Base-by-base conservation (phyloP, 352 stramenopile genomes). In the Globisporangium sylvaticum region DNA sequence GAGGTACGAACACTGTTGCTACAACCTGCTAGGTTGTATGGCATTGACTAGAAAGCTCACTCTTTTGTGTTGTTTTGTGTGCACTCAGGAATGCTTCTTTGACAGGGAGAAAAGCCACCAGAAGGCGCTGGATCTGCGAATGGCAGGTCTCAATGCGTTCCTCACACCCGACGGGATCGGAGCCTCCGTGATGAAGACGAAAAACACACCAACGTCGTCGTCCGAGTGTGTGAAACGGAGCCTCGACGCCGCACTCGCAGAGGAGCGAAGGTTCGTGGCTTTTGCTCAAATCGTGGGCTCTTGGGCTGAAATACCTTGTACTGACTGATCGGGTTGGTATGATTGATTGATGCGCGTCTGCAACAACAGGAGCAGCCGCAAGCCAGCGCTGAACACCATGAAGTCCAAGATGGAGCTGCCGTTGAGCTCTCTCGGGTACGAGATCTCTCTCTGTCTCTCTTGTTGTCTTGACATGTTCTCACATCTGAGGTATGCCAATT, bases 391-490 rank as follows among this genome's bases (percentile, higher is more conserved):
- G 6, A 68, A 39, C 3, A 29, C 58, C 25, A 57, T 71, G 37
- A 56, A 84, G 67, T 22, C 71, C 15, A 90, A 90, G 72, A 74
- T 87, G 24, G 77, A 84, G 34, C 53, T 87, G 42, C 79, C 79
- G 10, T 31, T 80, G 14, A 64, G 68, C 6, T 75, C 73, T 22
- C 73, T 81, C 72, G 79, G 78, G 80, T 84, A 59, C 68, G 77
- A 20, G 9, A 10, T 5, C n/a, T 39, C 25, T 67, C 34, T 9
- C 62, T 42, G 7, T 67, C n/a, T 57, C 24, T 65, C 9, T 22
- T 42, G 24, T 58, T 37, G 25, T 37, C 2, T 29, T 54, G 75
- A 48, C 1, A 4, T 10, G 10, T 18, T 42, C 15, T 1, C 34
- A 42, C 10, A 42, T 15, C 9, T 42, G 15, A 42, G 9, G 34